Evolutionary conservation across 345 rosid species (phyloP), one percentile per base, ranked within the genome.

Genomic region (Corymbia maculata): DNA sequence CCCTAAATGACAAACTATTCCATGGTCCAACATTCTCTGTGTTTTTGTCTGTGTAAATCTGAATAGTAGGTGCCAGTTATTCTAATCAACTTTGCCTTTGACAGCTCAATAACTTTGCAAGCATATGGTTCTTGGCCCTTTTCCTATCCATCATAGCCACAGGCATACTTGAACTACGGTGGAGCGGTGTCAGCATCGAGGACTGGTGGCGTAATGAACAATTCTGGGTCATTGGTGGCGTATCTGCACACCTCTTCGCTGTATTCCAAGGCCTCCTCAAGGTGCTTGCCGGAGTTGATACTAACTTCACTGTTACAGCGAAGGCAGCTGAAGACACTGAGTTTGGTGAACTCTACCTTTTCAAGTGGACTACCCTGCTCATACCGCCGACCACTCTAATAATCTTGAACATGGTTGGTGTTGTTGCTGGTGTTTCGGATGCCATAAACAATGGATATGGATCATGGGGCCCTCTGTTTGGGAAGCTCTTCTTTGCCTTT

Each of bases 181-280:
- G 99, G 99, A 97, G 99, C 45, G 92, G 92, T 8, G 99, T 97
- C 42, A 94, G 97, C 95, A 96, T 96, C 42, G 94, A 94, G 85
- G 99, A 96, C 66, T 95, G 95, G 91, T 97, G 99, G 99, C 94
- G 99, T 52, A 97, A 97, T 89, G 99, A 97, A 92, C 99, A 97
- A 86, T 97, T 97, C 89, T 97, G 99, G 99, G 99, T 97, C 11
- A 97, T 96, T 13, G 99, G 99, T 6, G 99, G 99, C 8, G 99
- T 97, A 75, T 97, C 99, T 1, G 99, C 99, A 15, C 99, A 97
- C 82, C 98, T 97, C 61, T 97, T 96, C 70, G 99, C 99, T 0
- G 99, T 97, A 21, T 97, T 96, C 91, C 99, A 97, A 91, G 99
- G 99, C 90, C 96, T 96, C 6, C 98, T 96, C n/a, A 97, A 97